Base-by-base conservation (phyloP, 768 basidiomycete species). In the Boletus pseudopeckii region DNA sequence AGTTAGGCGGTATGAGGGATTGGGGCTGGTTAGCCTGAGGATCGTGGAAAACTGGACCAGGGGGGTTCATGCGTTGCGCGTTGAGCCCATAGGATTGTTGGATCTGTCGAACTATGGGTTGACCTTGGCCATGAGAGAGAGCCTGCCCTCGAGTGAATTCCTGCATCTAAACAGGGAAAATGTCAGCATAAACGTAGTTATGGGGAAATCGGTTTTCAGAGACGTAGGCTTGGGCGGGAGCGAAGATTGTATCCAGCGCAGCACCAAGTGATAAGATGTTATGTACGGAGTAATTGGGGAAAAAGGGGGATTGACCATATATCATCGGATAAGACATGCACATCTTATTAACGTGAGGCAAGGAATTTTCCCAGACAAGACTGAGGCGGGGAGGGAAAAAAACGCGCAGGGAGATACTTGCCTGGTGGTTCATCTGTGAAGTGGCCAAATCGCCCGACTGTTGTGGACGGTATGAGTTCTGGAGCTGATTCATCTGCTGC, bases 401-500 rank as follows among this genome's bases (percentile, higher is more conserved):
- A 61, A 58, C 52, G 58, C 43, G 50, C 33, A 48, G 50, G 48
- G 50, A 45, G 48, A 50, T 26, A 78, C 79, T 70, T 56, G 75
- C 82, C 79, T 81, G 82, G 33, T 75, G 66, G 49, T 64, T 76
- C 54, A 73, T 67, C 61, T 76, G 77, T 41, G 67, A 52, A 33
- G 69, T 52, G 32, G 69, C 64, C 56, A 79, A 69, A 62, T 77
- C 78, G 43, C 71, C 69, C 42, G 72, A 65, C 58, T 70, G 75
- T 47, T 75, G 75, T 6, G 70, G 64, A 33, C 79, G 74, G 59
- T 77, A 78, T 56, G 73, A 72, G 40, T 70, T 71, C 59, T 75
- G 75, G 13, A 68, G 68, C 52, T 76, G 74, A 65, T 78, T 77
- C 66, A 80, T 77, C 68, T 81, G 78, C 68, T 79, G 79, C 85